These are phyloP conservation scores for Sugiyamaella chiloensis DNA, from an alignment of 805 yeast genomes.

Conservation along the genomic window DNA sequence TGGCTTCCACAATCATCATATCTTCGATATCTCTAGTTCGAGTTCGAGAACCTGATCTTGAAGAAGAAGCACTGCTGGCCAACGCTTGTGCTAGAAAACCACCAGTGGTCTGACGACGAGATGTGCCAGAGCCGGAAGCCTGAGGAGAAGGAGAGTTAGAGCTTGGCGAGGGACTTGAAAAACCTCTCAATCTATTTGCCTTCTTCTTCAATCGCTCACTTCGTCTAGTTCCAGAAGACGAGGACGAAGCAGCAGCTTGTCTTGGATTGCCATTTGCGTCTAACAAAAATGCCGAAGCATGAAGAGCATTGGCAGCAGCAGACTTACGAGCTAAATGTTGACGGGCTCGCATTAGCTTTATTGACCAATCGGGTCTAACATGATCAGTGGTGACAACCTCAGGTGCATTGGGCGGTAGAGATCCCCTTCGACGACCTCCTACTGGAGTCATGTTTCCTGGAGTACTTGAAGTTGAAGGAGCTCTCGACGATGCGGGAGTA, in stretches of 20 bases:
- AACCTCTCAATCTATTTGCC: conserved; percentile 10
- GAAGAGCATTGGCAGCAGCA: conserved; percentile 92
- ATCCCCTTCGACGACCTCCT: conserved; percentile 31
- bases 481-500: conserved; percentile 5
- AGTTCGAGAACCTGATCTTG: not conserved
- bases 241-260: conserved; percentile 24
- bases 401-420: conserved; percentile 64
- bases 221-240: conserved; percentile 12
- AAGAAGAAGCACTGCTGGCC: conserved; percentile 23
- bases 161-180: conserved; percentile 9
- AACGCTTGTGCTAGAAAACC: conserved; percentile 12
- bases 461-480: conserved; percentile 5
- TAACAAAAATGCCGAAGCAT: conserved; percentile 74
- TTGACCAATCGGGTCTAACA: conserved; percentile 93
- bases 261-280: conserved; percentile 23
- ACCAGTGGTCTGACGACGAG: conserved; percentile 5
- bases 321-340: conserved; percentile 77
- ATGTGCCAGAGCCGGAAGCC: conserved; percentile 8
- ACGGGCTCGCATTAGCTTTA: conserved; percentile 66
- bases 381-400: conserved; percentile 74
- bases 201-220: conserved; percentile 14
- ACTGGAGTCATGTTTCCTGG: conserved; percentile 9
- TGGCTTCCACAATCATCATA: conserved; percentile 80
- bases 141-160: conserved; percentile 18
- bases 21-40: conserved; percentile 53